Evolutionary conservation across 805 yeast species (phyloP), one percentile per base, ranked within the genome.

Genomic region (Schizosaccharomyces japonicus): DNA sequence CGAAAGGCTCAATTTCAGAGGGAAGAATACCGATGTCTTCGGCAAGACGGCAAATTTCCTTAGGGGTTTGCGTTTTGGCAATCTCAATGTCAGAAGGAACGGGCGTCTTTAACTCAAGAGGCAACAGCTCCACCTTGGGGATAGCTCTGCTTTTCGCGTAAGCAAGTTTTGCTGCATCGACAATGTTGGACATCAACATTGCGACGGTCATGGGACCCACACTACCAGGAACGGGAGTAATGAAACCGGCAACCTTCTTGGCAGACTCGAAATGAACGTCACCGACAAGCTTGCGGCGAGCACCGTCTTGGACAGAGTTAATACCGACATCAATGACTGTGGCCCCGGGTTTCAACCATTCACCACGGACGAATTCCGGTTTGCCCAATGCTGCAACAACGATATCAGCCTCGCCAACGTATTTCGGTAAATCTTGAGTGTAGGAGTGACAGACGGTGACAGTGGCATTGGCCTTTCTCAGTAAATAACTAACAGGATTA

Each of bases 161-260:
- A 56, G 69, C 73, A 48, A 71, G 65, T 56, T 78, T 69, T 17
- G 96, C 94, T 47, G 94, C 81, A 53, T 72, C 70, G 50, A 76
- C 67, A 8, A 85, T 87, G 58, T 90, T 87, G 53, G 78, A 72
- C 52, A 85, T 72, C 51, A 87, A 73, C 95, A 85, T 84, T 32
- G 94, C 94, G 45, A 87, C 95, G 25, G 98, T 87, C 96, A 87
- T 87, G 53, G 98, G 98, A 34, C 98, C 98, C 52, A 87, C 96
- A 56, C 98, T 96, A 59, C 96, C 96, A 29, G 98, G 98, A 49
- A 87, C 98, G 17, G 98, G 98, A 5, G 96, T 85, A 52, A 90
- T 72, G 55, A 69, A 72, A 10, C 76, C 64, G 3, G 85, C 90
- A 48, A 68, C 70, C 47, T 66, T 60, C 49, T 68, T 62, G 48